Evolutionary conservation across 352 stramenopile species (phyloP), one percentile per base, ranked within the genome.

Genomic region (Pythium dissimile): DNA sequence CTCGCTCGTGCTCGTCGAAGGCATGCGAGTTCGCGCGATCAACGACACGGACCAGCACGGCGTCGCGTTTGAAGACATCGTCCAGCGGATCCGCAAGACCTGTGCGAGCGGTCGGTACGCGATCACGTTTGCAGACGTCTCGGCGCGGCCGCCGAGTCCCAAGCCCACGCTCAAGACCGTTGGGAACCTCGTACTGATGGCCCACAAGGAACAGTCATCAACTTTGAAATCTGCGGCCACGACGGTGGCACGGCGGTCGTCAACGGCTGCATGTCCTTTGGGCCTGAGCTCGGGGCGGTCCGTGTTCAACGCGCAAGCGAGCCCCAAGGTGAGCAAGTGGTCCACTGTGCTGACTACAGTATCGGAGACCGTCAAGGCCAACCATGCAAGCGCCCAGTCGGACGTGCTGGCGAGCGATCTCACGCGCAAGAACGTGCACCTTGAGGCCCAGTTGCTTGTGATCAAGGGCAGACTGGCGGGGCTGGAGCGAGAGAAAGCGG

Each of bases 81-180:
- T 87, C 26, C 58, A 79, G 21, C 74, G 71, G 63, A 80, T 45
- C 34, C 54, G 50, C 30, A 18, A 31, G 34, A 4, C 50, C 35
- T 49, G 30, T 27, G 64, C 69, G 5, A 28, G 39, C 13, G 4
- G 75, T 62, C 3, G 64, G 49, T 65, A 81, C 46, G 64, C 70
- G 30, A 35, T 91, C 37, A 84, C 73, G 8, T 80, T 91, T 47
- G 69, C 64, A 9, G 67, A 79, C 50, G 51, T 69, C 10, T 51
- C 24, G 18, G 75, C 72, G 7, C 39, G 23, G 13, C 62, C 49
- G 2, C 4, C 53, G 13, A 32, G 18, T 23, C 32, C 43, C 16
- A 20, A 11, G 5, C 39, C 47, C 12, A 59, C 54, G 49, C 44
- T 62, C 12, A 44, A 41, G 37, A 59, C 37, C 3, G 21, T 69